Evolutionary conservation across 106 monocot genomes (phyloP).

Genomic region (Cymbidium sinense): DNA sequence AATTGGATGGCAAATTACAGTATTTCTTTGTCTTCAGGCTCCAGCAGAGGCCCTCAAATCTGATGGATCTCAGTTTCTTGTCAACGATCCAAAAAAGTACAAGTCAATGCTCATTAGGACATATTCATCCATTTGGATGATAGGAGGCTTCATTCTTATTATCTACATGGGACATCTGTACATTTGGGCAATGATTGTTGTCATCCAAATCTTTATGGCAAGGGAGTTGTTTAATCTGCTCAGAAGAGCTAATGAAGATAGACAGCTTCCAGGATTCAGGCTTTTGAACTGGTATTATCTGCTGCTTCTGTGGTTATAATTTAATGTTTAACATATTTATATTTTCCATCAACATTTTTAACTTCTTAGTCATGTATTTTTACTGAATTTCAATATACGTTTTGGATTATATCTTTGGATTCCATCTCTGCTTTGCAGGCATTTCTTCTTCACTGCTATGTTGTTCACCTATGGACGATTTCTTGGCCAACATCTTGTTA

Average conservation of each 20-base stretch:
- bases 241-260: constrained; percentile 81
- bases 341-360: background rate
- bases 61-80: constrained; percentile 68
- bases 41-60: constrained; percentile 42
- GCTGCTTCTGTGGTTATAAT: background rate
- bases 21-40: constrained; percentile 32
- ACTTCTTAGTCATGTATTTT: background rate
- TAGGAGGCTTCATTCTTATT: constrained; percentile 61
- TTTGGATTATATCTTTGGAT: background rate
- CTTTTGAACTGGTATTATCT: constrained; percentile 76
- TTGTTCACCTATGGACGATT: constrained; percentile 92
- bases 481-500: constrained; percentile 88
- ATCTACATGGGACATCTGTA: constrained; percentile 97
- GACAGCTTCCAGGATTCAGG: constrained; percentile 87
- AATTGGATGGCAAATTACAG: background rate
- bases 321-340: background rate
- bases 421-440: constrained; percentile 43
- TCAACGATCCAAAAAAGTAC: constrained; percentile 82
- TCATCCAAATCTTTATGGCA: constrained; percentile 91
- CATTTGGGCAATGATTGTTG: constrained; percentile 96
- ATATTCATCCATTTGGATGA: constrained; percentile 93
- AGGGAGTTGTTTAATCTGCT: constrained; percentile 92
- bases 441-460: constrained; percentile 58
- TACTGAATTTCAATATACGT: background rate
- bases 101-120: constrained; percentile 87